Evolutionary conservation across 805 yeast genomes (phyloP).

Genomic region (Komagataella phaffii): DNA sequence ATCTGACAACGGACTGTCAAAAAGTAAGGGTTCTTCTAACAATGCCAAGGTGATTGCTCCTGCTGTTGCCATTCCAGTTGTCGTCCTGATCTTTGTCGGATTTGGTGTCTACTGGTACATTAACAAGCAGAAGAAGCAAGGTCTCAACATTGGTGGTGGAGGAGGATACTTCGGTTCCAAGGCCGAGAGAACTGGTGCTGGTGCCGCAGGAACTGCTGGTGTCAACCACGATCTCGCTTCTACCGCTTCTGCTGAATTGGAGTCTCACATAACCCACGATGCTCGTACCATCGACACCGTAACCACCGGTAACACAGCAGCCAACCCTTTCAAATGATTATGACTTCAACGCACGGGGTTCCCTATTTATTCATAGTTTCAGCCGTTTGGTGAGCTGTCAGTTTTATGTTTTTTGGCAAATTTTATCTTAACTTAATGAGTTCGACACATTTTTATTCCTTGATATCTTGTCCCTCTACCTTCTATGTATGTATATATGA

Average conservation of each 20-base stretch:
- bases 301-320: constrained; percentile 1
- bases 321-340: constrained; percentile 3
- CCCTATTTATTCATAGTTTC: background rate
- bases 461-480: background rate
- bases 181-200: constrained; percentile 5
- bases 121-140: constrained; percentile 11
- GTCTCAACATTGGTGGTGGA: constrained; percentile 2
- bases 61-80: constrained; percentile 28
- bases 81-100: constrained; percentile 16
- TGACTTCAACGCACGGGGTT: background rate
- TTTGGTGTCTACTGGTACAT: constrained; percentile 18
- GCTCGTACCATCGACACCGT: constrained; percentile 7
- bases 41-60: constrained; percentile 23
- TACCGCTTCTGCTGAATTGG: constrained; percentile 9
- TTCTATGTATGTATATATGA: background rate
- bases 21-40: constrained; percentile 4
- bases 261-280: constrained; percentile 7
- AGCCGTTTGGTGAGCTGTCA: background rate
- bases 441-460: background rate
- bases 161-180: constrained; percentile 6
- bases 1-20: constrained; percentile 22
- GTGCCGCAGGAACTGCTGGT: constrained; percentile 5
- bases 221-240: constrained; percentile 8
- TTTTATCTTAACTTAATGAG: background rate
- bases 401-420: background rate